Evolutionary conservation across 129 eudicot genomes (phyloP), one percentile per base, ranked within the genome.

Genomic region (Saussurea involucrata): DNA sequence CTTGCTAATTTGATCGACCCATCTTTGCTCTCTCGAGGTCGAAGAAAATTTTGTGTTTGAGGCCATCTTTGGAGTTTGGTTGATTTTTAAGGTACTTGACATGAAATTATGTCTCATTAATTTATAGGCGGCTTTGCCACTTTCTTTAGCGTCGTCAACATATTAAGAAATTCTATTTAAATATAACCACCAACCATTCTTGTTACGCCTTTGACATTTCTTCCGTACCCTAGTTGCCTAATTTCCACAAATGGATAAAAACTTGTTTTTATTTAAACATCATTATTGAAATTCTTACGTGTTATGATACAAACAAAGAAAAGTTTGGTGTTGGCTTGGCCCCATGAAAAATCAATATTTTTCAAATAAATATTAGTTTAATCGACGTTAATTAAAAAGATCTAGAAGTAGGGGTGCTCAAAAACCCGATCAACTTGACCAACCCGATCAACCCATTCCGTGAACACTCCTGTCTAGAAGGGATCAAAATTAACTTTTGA

Each of bases 1-100:
- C 18, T 57, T 64, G 61, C 76, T 28, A 21, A 83, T 72, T 46
- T 86, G 83, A 65, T 77, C 72, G 18, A 80, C 79, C 90, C 87
- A 86, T 80, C 80, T 69, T 64, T 77, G 66, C 32, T 86, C 86
- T 42, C 82, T 76, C 6, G 25, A 21, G 21, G 24, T 18, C 0
- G 90, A 80, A 68, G 75, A 63, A 49, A 81, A 73, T 64, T 64
- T 29, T 40, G 80, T 69, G 44, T 53, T 46, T 40, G 32, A n/a
- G 68, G 29, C 22, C 85, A 82, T 82, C n/a, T 34, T 78, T 72
- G 68, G 58, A 32, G 29, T 44, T 37, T 64, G 1, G 66, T 44
- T 64, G 27, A 64, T 22, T n/a, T 29, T 81, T 60, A 6, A 63
- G 70, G 22, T 31, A 28, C 10, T 22, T 15, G 17, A 21, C 22